phyloP scores from a whole-genome alignment of 2,329 filamentous ascomycete genomes.

The Tolypocladium tundrense region DNA sequence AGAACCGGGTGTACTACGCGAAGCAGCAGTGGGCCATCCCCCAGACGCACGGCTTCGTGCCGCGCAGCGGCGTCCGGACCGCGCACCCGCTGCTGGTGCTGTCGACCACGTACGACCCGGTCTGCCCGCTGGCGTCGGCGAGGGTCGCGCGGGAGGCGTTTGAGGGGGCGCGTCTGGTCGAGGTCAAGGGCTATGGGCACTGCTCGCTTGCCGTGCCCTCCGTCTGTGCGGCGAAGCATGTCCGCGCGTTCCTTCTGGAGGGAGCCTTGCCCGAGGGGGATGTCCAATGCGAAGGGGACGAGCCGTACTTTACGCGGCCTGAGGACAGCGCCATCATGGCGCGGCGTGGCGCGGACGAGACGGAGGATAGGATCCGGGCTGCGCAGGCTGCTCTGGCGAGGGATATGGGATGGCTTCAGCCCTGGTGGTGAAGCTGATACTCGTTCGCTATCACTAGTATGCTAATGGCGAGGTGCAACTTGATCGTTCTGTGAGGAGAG shows the following conservation, averaged over 20 bases:
- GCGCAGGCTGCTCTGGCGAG: slow-evolving; percentile 3
- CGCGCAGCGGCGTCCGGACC: slow-evolving; percentile 20
- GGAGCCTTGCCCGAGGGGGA: slow-evolving; percentile 25
- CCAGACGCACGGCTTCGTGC: slow-evolving; percentile 16
- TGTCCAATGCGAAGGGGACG: slow-evolving; percentile 26
- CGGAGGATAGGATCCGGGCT: slow-evolving; percentile 3
- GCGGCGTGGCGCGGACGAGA: not conserved
- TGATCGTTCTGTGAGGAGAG: too few species aligned
- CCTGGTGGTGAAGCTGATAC: not conserved
- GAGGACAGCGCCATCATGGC: slow-evolving; percentile 4
- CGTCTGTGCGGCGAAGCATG: slow-evolving; percentile 21
- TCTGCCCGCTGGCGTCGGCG: slow-evolving; percentile 36
- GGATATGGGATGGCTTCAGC: not conserved
- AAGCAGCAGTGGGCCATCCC: slow-evolving; percentile 20
- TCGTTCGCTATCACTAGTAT: too few species aligned
- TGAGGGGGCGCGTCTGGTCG: slow-evolving; percentile 25
- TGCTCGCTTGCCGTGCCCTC: slow-evolving; percentile 28
- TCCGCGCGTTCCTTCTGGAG: slow-evolving; percentile 24
- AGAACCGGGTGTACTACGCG: slow-evolving; percentile 18
- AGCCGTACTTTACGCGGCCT: slow-evolving; percentile 24
- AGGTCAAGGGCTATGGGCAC: slow-evolving; percentile 32
- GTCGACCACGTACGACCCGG: slow-evolving; percentile 29
- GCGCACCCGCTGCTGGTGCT: slow-evolving; percentile 20
- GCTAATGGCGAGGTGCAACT: too few species aligned
- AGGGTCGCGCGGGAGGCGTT: slow-evolving; percentile 23